Conservation (phyloP, 345 rosid species). For the Eucalyptus cloeziana region DNA sequence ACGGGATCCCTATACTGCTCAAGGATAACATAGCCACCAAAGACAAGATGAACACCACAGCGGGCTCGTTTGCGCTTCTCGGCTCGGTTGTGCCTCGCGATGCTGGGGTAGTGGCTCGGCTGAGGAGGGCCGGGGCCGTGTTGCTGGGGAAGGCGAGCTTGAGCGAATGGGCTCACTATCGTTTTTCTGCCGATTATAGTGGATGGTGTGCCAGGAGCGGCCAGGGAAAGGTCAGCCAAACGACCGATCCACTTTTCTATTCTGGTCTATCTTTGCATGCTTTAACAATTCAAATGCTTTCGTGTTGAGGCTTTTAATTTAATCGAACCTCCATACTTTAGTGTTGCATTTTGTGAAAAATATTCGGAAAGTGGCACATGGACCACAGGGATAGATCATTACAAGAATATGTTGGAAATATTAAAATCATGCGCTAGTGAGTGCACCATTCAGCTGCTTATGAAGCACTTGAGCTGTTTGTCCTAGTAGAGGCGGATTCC, state of each 20-base stretch:
- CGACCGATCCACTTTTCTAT: neutral
- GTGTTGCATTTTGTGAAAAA: neutral
- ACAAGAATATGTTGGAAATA: neutral
- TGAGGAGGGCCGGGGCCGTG: constrained; percentile 57
- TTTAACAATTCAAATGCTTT: neutral
- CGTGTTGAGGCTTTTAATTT: neutral
- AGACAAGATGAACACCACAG: constrained; percentile 56
- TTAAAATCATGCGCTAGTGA: neutral
- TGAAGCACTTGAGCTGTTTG: neutral
- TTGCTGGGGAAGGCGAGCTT: too few species aligned
- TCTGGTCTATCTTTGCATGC: neutral
- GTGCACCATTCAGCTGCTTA: neutral
- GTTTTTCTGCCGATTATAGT: neutral
- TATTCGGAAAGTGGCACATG: neutral
- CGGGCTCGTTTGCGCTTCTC: constrained; percentile 53
- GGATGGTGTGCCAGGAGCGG: constrained; percentile 57
- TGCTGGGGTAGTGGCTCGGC: constrained; percentile 44
- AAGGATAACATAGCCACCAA: constrained; percentile 62
- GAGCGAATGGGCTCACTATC: neutral
- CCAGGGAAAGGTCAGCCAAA: constrained; percentile 43
- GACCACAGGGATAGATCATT: neutral
- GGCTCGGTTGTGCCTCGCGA: constrained; percentile 51
- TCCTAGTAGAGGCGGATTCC: neutral
- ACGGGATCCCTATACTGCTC: constrained; percentile 53
- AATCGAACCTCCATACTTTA: neutral